Conservation (phyloP, 148 eudicot genomes). For the Hydrangea macrophylla region DNA sequence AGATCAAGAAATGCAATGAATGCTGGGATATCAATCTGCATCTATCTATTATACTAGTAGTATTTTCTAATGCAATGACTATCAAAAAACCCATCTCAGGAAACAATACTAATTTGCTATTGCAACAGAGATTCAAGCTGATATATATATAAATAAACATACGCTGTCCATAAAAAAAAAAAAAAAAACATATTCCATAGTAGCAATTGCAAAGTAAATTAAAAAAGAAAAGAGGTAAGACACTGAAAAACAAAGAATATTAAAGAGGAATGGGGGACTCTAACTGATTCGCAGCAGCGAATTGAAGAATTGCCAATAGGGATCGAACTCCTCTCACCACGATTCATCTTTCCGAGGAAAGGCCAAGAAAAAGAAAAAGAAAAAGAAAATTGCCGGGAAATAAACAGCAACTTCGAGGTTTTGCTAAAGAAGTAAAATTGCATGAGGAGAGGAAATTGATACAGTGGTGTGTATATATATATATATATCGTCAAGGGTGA, state of each 20-base stretch:
- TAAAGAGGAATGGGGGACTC: background rate
- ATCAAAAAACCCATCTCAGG: background rate
- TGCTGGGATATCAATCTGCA: background rate
- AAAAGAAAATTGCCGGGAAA: background rate
- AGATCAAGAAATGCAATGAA: too few relatives aligned
- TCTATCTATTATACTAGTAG: background rate
- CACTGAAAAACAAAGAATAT: background rate
- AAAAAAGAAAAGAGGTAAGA: background rate
- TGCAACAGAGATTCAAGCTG: background rate
- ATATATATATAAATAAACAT: background rate
- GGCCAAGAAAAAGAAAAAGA: background rate
- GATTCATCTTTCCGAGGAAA: conserved; percentile 9
- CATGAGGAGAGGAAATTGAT: background rate
- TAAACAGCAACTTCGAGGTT: too few relatives aligned
- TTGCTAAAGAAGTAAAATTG: background rate
- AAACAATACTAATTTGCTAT: background rate
- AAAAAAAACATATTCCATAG: background rate
- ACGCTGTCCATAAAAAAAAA: background rate
- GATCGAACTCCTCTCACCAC: background rate
- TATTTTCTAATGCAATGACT: background rate
- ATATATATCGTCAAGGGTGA: background rate
- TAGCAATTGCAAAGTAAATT: background rate
- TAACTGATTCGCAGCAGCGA: background rate
- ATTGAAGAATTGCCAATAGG: background rate
- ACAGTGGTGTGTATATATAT: background rate